These are phyloP conservation scores for Clonostachys rosea DNA, from an alignment of 2,329 filamentous ascomycete genomes.

Conservation along the genomic window DNA sequence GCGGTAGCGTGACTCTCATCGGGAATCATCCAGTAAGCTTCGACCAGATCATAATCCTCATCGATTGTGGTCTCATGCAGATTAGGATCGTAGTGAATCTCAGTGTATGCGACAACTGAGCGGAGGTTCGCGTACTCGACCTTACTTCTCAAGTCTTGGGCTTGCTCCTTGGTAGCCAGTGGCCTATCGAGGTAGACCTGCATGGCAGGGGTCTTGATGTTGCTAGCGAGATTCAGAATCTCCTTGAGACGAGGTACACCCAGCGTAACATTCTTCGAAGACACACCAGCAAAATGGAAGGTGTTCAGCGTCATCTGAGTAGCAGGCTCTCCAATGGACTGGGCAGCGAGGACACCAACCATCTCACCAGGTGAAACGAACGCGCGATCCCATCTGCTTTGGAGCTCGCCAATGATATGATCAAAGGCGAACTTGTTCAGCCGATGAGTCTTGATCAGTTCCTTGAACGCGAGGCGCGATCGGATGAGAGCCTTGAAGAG, in stretches of 20 bases:
- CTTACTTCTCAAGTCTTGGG: slow-evolving; percentile 79
- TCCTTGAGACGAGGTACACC: slow-evolving; percentile 99
- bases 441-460: slow-evolving; percentile 78
- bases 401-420: slow-evolving; percentile 85
- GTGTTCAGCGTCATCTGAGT: slow-evolving; percentile 99
- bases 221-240: slow-evolving; percentile 95
- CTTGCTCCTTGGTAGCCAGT: slow-evolving; percentile 68
- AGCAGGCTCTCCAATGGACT: slow-evolving; percentile 97
- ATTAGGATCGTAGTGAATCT: slow-evolving; percentile 96
- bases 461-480: slow-evolving; percentile 87
- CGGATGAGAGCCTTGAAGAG: slow-evolving; percentile 90
- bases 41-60: slow-evolving; percentile 88
- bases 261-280: slow-evolving; percentile 98
- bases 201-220: slow-evolving; percentile 99
- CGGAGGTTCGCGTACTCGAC: slow-evolving; percentile 94
- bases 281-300: slow-evolving; percentile 99
- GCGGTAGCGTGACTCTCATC: slow-evolving; percentile 62
- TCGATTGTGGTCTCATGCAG: slow-evolving; percentile 81
- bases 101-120: slow-evolving; percentile 84
- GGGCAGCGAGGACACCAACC: slow-evolving; percentile 95
- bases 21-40: slow-evolving; percentile 93
- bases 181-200: slow-evolving; percentile 73
- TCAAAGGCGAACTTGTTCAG: slow-evolving; percentile 90
- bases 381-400: slow-evolving; percentile 81
- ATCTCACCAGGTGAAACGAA: slow-evolving; percentile 93